phyloP scores from a whole-genome alignment of 805 yeast species.

The Candida ulmi region DNA sequence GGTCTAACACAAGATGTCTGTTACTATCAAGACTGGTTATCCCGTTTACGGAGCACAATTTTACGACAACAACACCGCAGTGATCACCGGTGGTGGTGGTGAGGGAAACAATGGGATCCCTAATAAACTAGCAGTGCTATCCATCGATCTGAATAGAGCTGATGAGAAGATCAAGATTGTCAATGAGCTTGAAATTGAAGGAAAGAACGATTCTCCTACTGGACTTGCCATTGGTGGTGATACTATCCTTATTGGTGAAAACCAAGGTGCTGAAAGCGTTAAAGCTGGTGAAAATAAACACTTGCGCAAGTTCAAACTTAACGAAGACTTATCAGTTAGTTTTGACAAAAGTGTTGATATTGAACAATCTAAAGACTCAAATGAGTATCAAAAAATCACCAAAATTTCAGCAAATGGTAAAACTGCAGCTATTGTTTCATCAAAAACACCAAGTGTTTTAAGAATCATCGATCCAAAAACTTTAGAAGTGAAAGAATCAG shows the following conservation, averaged over 20 bases:
- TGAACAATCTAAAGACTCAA: slow-evolving; percentile 38
- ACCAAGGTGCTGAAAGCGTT: slow-evolving; percentile 57
- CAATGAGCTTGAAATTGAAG: slow-evolving; percentile 55
- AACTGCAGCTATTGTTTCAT: slow-evolving; percentile 64
- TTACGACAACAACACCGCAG: slow-evolving; percentile 48
- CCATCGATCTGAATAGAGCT: slow-evolving; percentile 46
- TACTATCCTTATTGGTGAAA: slow-evolving; percentile 66
- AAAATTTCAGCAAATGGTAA: slow-evolving; percentile 52
- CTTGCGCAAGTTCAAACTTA: slow-evolving; percentile 50
- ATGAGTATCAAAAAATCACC: slow-evolving; percentile 57
- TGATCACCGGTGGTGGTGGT: slow-evolving; percentile 94
- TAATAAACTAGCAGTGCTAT: slow-evolving; percentile 68
- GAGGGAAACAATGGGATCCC: slow-evolving; percentile 87
- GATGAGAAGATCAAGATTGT: slow-evolving; percentile 46
- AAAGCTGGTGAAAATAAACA: slow-evolving; percentile 62
- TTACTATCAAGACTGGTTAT: slow-evolving; percentile 25
- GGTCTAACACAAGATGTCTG: neutral
- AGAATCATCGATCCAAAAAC: slow-evolving; percentile 53
- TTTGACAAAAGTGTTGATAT: slow-evolving; percentile 58
- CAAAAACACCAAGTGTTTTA: slow-evolving; percentile 57
- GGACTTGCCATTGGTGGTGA: slow-evolving; percentile 54
- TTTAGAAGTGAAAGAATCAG: slow-evolving; percentile 46
- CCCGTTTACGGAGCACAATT: slow-evolving; percentile 82
- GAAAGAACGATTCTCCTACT: slow-evolving; percentile 83
- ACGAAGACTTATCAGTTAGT: slow-evolving; percentile 48